Conservation (phyloP, 805 yeast genomes). For the Candida manassasensis region DNA sequence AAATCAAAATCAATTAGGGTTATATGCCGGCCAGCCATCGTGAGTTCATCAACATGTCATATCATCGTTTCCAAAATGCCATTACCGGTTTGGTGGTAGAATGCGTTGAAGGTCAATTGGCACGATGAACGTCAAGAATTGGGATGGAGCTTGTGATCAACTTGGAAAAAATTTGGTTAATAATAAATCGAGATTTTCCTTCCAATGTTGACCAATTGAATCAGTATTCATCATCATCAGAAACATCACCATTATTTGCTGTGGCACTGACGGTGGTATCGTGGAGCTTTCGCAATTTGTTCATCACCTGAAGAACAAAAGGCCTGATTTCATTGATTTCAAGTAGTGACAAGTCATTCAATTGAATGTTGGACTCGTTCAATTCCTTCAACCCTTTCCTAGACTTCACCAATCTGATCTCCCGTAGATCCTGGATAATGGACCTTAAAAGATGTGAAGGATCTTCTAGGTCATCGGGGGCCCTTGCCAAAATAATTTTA, state of each 20-base stretch:
- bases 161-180: too few relatives aligned
- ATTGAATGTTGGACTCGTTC: slow-evolving; percentile 76
- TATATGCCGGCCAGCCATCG: too few relatives aligned
- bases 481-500: slow-evolving; percentile 61
- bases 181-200: too few relatives aligned
- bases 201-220: too few relatives aligned
- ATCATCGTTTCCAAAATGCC: too few relatives aligned
- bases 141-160: too few relatives aligned
- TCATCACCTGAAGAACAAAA: slow-evolving; percentile 76
- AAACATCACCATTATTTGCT: slow-evolving; percentile 13
- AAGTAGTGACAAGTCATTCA: slow-evolving; percentile 75
- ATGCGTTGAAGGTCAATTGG: too few relatives aligned
- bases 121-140: too few relatives aligned
- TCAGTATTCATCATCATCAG: slow-evolving; percentile 10
- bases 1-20: too few relatives aligned
- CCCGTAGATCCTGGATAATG: slow-evolving; percentile 76
- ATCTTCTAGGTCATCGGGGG: slow-evolving; percentile 74
- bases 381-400: slow-evolving; percentile 72
- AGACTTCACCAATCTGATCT: slow-evolving; percentile 74
- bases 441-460: slow-evolving; percentile 68
- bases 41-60: too few relatives aligned
- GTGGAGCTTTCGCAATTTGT: slow-evolving; percentile 57
- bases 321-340: slow-evolving; percentile 90
- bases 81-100: too few relatives aligned
- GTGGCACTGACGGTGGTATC: slow-evolving; percentile 21